A percentile compares a stretch with the other conserved stretches of the same genome.
These are phyloP conservation scores for Leptographium flavum DNA, from an alignment of 2,329 filamentous ascomycete genomes.

Conservation along the genomic window DNA sequence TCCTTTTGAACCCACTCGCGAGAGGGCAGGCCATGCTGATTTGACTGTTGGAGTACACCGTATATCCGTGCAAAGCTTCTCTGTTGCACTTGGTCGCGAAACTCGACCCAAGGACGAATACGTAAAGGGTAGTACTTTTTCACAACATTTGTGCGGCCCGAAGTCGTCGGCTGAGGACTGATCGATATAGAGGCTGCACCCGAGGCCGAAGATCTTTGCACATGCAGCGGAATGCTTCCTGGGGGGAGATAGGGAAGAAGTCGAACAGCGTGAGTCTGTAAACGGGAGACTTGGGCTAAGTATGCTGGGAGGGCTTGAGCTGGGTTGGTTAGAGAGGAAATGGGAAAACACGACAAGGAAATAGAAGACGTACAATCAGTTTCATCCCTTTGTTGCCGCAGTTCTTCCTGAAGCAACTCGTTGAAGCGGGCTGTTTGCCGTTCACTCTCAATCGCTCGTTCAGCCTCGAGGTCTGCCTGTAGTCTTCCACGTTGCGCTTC, in stretches of 20 bases:
- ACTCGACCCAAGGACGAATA: constrained; percentile 26
- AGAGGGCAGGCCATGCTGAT: background rate
- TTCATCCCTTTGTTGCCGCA: background rate
- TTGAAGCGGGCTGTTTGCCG: background rate
- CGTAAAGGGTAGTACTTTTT: constrained; percentile 3
- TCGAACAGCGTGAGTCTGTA: constrained; percentile 2
- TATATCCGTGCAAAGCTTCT: constrained; percentile 4
- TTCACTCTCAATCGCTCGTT: constrained; percentile 1
- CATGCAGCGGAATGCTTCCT: background rate
- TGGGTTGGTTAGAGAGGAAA: constrained; percentile 1
- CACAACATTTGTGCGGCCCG: constrained; percentile 1
- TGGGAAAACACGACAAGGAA: background rate
- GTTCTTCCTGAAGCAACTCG: constrained; percentile 3
- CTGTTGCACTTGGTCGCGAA: constrained; percentile 28
- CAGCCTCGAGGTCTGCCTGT: background rate
- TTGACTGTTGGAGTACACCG: background rate
- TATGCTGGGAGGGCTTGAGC: constrained; percentile 2
- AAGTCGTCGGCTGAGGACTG: constrained; percentile 4
- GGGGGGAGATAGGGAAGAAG: constrained; percentile 1
- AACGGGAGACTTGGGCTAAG: constrained; percentile 5
- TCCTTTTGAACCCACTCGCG: background rate
- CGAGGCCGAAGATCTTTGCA: constrained; percentile 1
- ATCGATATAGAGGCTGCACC: background rate
- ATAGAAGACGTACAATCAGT: background rate
- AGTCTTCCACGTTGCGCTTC: background rate